These are phyloP conservation scores for Klebsormidium nitens DNA, from an alignment of 139 green algal genomes.

Conservation along the genomic window DNA sequence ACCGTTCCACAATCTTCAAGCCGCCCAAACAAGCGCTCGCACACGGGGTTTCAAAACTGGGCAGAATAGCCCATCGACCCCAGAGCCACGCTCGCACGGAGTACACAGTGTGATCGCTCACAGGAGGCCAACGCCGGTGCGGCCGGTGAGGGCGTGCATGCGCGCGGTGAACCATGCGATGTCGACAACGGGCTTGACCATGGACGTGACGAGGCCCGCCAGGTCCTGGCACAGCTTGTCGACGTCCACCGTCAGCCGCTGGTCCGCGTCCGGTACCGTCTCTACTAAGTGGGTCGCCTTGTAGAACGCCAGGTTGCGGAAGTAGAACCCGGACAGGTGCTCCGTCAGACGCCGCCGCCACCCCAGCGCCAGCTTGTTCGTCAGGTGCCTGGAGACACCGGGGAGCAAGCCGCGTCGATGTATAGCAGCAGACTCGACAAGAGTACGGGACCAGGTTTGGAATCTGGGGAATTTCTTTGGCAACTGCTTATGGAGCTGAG, in stretches of 20 bases:
- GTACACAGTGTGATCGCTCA: no score
- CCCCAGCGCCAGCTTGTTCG: conserved; percentile 54
- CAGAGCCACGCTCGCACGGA: no score
- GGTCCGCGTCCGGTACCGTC: conserved; percentile 14
- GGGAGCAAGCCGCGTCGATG: no score
- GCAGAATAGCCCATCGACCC: no score
- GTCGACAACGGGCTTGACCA: conserved; percentile 68
- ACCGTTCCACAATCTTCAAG: no score
- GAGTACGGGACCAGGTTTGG: no score
- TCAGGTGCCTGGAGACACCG: conserved; percentile 9
- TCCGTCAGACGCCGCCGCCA: conserved; percentile 58
- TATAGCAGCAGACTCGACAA: no score
- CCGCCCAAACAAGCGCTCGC: no score
- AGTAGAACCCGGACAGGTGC: conserved; percentile 49
- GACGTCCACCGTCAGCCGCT: conserved; percentile 60
- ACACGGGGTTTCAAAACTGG: no score
- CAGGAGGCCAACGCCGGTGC: conserved; percentile 54
- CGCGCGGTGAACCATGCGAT: conserved; percentile 50
- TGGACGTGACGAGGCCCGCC: conserved; percentile 57
- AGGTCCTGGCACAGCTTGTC: conserved; percentile 60
- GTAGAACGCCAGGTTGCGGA: conserved; percentile 58
- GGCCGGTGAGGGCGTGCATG: conserved; percentile 38
- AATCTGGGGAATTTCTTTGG: no score
- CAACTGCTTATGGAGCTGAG: no score
- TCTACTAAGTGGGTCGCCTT: conserved; percentile 16